phyloP scores from a whole-genome alignment of 306 rosid genomes.

The Cajanus cajan region DNA sequence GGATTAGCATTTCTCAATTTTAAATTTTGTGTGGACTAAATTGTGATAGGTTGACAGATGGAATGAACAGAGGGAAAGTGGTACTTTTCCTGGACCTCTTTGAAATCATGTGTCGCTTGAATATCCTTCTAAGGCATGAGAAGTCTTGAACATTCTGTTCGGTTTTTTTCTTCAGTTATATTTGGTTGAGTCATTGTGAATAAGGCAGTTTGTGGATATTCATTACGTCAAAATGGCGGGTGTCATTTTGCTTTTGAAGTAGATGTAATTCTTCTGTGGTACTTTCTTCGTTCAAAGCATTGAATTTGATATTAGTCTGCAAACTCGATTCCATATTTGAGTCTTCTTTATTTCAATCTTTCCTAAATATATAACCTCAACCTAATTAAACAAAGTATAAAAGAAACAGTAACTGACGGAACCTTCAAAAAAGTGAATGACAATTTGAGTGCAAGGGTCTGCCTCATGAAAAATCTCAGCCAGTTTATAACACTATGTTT shows the following conservation, averaged over 20 bases:
- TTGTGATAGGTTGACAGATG: conserved; percentile 64
- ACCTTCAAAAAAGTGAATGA: too few relatives aligned
- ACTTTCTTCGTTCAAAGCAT: background rate
- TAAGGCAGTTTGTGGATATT: conserved; percentile 18
- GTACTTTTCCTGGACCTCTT: conserved; percentile 89
- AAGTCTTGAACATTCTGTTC: conserved; percentile 31
- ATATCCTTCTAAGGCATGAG: conserved; percentile 17
- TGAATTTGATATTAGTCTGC: background rate
- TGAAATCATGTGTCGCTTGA: conserved; percentile 37
- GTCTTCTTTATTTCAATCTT: too few relatives aligned
- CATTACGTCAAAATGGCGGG: conserved; percentile 26
- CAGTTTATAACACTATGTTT: too few relatives aligned
- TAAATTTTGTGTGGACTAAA: conserved; percentile 8
- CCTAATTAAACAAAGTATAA: too few relatives aligned
- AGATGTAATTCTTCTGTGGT: background rate
- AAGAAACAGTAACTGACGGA: too few relatives aligned
- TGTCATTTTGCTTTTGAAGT: conserved; percentile 24
- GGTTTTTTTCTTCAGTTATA: conserved; percentile 28
- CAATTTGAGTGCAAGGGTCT: too few relatives aligned
- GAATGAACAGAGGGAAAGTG: conserved; percentile 80
- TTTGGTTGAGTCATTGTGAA: too few relatives aligned
- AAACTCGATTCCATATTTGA: background rate
- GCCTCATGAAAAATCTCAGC: too few relatives aligned
- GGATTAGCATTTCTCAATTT: background rate
- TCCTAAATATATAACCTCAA: too few relatives aligned